Evolutionary conservation across 345 rosid species (phyloP), one percentile per base, ranked within the genome.

Genomic region (Iberis pinnata): DNA sequence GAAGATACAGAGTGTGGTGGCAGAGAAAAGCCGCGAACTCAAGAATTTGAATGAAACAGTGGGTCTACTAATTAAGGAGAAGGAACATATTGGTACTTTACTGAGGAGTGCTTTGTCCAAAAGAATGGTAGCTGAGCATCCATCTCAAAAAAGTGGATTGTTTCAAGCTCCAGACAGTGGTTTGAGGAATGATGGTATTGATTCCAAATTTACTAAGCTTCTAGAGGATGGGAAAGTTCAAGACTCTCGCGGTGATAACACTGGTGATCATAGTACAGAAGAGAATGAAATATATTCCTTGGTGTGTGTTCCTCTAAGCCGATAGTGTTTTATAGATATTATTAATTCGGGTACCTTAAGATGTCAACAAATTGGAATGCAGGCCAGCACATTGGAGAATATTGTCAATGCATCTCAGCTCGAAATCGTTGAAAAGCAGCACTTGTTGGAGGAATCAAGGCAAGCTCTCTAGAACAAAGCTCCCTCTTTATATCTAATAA

Each of bases 341-440:
- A 43, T 52, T 68, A 14, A 18, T 27, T 39, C 0, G 12, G 24
- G 14, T 51, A 12, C 40, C 70, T 49, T 61, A 64, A 20, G 12
- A 59, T 58, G 37, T 29, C 5, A 49, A 7, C 49, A 5, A 55
- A 45, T 53, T 58, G 31, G 54, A 27, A 56, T 63, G 42, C 75
- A 93, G 97, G 99, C 99, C 45, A 86, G 82, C 68, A 82, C 99
- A 49, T 69, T 88, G 79, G 97, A 93, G 81, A 85, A 83, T 67
- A 84, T 93, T 39, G 82, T 93, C 24, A 86, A 88, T 76, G 78
- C 73, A 74, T 83, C 99, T 42, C 99, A 93, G 70, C 79, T 88
- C 43, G 82, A 93, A 78, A 83, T 93, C 43, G 68, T 82, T 45
- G 89, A 82, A 69, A 75, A 83, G 27, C 83, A 65, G 69, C 97